Percentiles rank a stretch among this genome's conserved stretches.
Evolutionary conservation across 306 rosid species (phyloP).

Genomic region (Prunus campanulata): DNA sequence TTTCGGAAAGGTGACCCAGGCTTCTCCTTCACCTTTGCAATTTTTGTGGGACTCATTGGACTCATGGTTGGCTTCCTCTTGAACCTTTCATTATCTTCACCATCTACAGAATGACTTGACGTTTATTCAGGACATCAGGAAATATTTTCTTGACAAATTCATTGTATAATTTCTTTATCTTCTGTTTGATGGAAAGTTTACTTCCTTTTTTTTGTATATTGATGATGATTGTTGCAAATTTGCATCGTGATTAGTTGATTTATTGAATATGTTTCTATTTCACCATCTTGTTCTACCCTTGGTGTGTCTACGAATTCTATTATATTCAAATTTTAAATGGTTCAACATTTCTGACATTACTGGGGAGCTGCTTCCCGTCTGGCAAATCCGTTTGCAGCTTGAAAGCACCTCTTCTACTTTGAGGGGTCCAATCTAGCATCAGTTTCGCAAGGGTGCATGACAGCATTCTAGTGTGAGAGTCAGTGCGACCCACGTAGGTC

Average conservation of each 20-base stretch:
- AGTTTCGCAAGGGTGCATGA: too few relatives aligned
- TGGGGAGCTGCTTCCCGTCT: neutral
- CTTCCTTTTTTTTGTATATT: slow-evolving; percentile 23
- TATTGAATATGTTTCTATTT: neutral
- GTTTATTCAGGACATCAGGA: neutral
- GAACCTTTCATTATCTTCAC: slow-evolving; percentile 64
- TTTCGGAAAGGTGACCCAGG: slow-evolving; percentile 58
- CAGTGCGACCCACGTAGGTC: too few relatives aligned
- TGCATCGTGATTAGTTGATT: slow-evolving; percentile 23
- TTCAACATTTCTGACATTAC: neutral
- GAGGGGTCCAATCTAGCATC: too few relatives aligned
- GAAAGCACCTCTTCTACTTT: too few relatives aligned
- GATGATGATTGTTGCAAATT: slow-evolving; percentile 10
- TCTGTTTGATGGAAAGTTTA: slow-evolving; percentile 15
- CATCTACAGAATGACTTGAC: slow-evolving; percentile 27
- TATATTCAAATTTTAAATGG: neutral
- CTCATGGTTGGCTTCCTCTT: slow-evolving; percentile 76
- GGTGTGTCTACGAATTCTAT: too few relatives aligned
- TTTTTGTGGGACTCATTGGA: slow-evolving; percentile 79
- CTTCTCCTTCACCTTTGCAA: slow-evolving; percentile 68
- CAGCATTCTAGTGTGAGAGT: too few relatives aligned
- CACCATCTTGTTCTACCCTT: neutral
- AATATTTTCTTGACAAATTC: slow-evolving; percentile 13
- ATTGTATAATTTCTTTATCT: slow-evolving; percentile 16
- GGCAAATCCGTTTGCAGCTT: neutral